Evolutionary conservation across 2,329 filamentous ascomycete species (phyloP), one percentile per base, ranked within the genome.

Genomic region (Apiospora sp.): DNA sequence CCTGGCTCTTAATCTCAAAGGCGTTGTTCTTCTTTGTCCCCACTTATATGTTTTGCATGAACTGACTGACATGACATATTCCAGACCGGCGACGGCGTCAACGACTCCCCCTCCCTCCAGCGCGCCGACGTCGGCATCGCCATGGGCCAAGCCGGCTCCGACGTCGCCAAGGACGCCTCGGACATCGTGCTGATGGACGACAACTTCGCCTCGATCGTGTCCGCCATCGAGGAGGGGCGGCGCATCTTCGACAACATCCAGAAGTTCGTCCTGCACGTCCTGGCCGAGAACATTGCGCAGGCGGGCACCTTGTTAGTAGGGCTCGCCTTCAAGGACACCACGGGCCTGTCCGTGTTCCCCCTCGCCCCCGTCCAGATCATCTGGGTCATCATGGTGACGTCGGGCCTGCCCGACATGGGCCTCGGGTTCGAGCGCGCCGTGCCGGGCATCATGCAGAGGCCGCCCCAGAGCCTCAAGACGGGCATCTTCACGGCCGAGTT

Each of bases 361-460:
- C 86, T 94, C 2, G 86, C 92, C 0, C 92, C 92, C 0, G 91
- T 94, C n/a, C 90, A 94, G 76, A 93, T 94, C 75, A 86, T 95
- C 68, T 95, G 92, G 93, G 91, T 95, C 75, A 94, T 94, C 80
- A 94, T 94, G 92, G 88, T 93, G 70, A 95, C 92, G 0, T 93
- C 91, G 67, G 91, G 90, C 27, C 86, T 94, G 76, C 92, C 92
- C 1, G 93, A 94, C 75, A 94, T 94, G 90, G 93, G 93, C 74
- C 86, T 95, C 4, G 92, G 93, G 4, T 92, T 94, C 82, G 92
- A 95, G 82, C 83, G 86, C 54, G 92, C 92, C 0, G 90, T 91
- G 0, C 88, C 92, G 0, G 92, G 93, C 78, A 91, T 94, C 74
- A 90, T 95, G 83, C 80, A 83, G 43, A 87, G 92, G 0, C 92